These are phyloP conservation scores for Aspergillus floridensis DNA, from an alignment of 2,329 filamentous ascomycete genomes.

Conservation along the genomic window DNA sequence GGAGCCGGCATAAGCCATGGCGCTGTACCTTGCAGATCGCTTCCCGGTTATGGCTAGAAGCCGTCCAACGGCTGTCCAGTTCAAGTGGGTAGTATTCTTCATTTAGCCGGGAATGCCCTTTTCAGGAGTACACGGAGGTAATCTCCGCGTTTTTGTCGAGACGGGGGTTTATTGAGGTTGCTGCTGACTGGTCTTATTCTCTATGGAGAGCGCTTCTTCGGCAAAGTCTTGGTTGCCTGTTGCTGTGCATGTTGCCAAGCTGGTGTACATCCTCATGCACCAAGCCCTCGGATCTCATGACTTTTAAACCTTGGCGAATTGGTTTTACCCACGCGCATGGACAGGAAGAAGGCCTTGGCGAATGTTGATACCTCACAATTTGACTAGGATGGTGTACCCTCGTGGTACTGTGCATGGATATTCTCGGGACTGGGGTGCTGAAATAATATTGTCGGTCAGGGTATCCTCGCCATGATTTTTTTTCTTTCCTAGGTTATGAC, in stretches of 20 bases:
- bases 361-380: neutral
- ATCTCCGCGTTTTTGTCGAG: neutral
- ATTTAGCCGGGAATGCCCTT: constrained; percentile 8
- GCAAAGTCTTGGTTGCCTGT: neutral
- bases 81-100: neutral
- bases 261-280: neutral
- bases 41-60: constrained; percentile 11
- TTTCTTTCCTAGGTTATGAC: too few species aligned
- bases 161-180: neutral
- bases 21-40: constrained; percentile 15
- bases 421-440: neutral
- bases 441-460: neutral
- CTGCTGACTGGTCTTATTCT: neutral
- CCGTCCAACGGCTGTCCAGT: constrained; percentile 3
- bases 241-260: neutral
- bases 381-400: neutral
- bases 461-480: neutral
- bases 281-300: neutral
- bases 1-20: neutral
- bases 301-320: neutral
- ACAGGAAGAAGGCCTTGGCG: neutral
- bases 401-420: neutral
- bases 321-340: neutral
- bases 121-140: neutral
- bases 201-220: neutral